Base-by-base conservation (phyloP, 1,139 yeast species). In the Debaryomyces subglobosus region DNA sequence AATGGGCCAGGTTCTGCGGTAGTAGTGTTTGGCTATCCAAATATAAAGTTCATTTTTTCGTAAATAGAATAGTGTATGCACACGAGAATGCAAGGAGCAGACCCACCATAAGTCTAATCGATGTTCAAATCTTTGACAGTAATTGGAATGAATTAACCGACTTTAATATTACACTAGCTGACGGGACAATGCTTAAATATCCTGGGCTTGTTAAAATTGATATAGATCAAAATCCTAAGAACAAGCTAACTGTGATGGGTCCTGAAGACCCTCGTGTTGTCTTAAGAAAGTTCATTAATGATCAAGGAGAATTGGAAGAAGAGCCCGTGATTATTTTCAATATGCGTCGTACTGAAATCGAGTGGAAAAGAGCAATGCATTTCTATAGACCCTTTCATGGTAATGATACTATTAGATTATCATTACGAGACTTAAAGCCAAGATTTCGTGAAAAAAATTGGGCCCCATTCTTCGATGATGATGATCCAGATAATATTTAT, bases 21-120 rank as follows among this genome's bases (percentile, higher is more conserved):
- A 54, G 57, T 20, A 49, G 57, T 29, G 58, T 56, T 33, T 57
- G 61, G 60, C 46, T 57, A 33, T 44, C 55, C 7, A 51, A 56
- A 44, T 46, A 57, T 42, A 48, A 57, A 18, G 58, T 57, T 15
- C 56, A 57, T 43, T 56, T 57, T 45, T 50, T 53, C 43, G 58
- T 55, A n/a, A 53, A 49, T 34, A 46, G 60, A 45, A 48, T 57
- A 3, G 56, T 53, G 5, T 55, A 55, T 40, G 39, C 55, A 18
- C 43, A 45, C n/a, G 33, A 37, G 6, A 44, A 39, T 2, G 47
- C 23, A 34, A 48, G 58, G 36, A 56, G 47, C 37, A 42, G 45
- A 4, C 58, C 61, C 8, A 56, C 57, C 3, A 49, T 57, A 15
- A 56, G 59, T 39, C 39, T 57, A 24, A 46, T 54, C 15, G 48